Evolutionary conservation across 495 filamentous ascomycete species (phyloP), one percentile per base, ranked within the genome.

Genomic region (Mycothermus thermophilus): DNA sequence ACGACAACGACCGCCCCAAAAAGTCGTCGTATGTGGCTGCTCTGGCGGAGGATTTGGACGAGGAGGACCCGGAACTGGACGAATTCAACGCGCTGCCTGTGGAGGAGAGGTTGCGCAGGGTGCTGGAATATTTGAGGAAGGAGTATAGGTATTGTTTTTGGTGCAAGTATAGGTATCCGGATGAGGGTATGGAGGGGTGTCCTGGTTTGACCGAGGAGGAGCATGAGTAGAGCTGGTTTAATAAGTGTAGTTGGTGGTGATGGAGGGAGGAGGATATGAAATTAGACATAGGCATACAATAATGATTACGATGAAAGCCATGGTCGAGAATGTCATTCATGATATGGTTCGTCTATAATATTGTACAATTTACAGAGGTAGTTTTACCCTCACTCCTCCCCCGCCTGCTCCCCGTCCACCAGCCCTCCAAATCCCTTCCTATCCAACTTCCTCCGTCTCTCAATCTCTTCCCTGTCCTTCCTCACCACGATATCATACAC

Each of bases 141-240:
- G 71, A 66, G 44, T 67, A 81, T 46, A 56, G 66, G 26, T 99
- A 99, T 52, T 99, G 90, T 62, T 94, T 94, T 54, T 99, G 86
- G 85, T 99, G 90, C 54, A 94, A 94, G 53, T 80, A 67, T 54
- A 59, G 63, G 27, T 96, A 95, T 48, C 54, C 60, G 1, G 75
- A 79, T 31, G 67, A 52, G 11, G 59, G 65, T 42, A 77, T 95
- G 75, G 82, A 90, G 4, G 86, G 82, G 0, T 97, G 90, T 67
- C 87, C 90, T 1, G 92, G 92, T 0, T 34, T 77, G 10, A 83
- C 77, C 4, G 92, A 95, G 59, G 88, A 95, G 48, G 85, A 93
- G 49, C 88, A 95, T 50, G 88, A 50, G 31, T 42, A 52, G 30
- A 41, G 41, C 17, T 34, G 44, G 0, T 37, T 49, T 33, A 33